phyloP scores from a whole-genome alignment of 805 yeast species.

The Kluyveromyces lactis region DNA sequence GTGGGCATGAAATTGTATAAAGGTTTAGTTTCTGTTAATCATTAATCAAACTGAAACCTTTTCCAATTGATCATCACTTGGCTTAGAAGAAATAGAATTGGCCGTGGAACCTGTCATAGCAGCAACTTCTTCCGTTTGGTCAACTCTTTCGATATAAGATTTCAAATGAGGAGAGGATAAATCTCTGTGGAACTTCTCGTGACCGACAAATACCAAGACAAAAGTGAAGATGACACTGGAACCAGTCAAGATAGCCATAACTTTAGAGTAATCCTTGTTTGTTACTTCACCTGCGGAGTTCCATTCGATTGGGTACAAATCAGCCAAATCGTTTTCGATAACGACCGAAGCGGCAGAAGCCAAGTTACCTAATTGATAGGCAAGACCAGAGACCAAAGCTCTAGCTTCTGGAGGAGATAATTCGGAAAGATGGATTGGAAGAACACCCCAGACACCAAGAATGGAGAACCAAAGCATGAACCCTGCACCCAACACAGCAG shows the following conservation, averaged over 20 bases:
- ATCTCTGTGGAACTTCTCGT: slow-evolving; percentile 41
- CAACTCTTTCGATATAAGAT: slow-evolving; percentile 22
- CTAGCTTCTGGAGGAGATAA: slow-evolving; percentile 57
- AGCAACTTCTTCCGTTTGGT: slow-evolving; percentile 8
- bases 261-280: slow-evolving; percentile 50
- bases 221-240: slow-evolving; percentile 50
- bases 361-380: slow-evolving; percentile 63
- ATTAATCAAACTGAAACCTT: not conserved
- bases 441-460: slow-evolving; percentile 70
- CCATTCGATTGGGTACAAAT: slow-evolving; percentile 43
- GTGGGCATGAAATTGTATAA: no score
- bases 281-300: slow-evolving; percentile 25
- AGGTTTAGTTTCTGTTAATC: no score
- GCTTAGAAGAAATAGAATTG: slow-evolving; percentile 8
- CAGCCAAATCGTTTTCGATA: slow-evolving; percentile 58
- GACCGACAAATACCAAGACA: slow-evolving; percentile 44
- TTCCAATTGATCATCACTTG: slow-evolving; percentile 5
- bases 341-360: slow-evolving; percentile 64
- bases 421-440: slow-evolving; percentile 59
- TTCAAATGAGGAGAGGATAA: slow-evolving; percentile 27
- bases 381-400: slow-evolving; percentile 51
- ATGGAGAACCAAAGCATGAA: slow-evolving; percentile 60
- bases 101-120: slow-evolving; percentile 5
- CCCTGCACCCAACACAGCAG: slow-evolving; percentile 48
- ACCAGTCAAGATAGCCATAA: slow-evolving; percentile 63